These are phyloP conservation scores for Arabidopsis arenosa DNA, from an alignment of 345 rosid species.

Conservation along the genomic window DNA sequence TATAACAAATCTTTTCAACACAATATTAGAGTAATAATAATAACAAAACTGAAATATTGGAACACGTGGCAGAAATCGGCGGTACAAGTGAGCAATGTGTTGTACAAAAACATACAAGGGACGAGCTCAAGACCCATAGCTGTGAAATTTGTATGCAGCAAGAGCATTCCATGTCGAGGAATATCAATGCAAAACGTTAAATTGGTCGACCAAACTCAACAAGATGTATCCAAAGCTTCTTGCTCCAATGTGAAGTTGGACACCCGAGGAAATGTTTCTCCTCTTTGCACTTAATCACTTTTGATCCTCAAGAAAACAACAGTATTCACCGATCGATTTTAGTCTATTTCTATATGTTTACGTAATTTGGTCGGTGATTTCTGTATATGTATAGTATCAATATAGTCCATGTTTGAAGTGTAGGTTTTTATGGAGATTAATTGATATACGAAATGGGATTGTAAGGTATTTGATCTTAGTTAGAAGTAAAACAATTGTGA, in stretches of 20 bases:
- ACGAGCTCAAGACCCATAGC: slow-evolving; percentile 74
- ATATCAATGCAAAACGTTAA: slow-evolving; percentile 60
- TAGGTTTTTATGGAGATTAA: slow-evolving; percentile 5
- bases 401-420: slow-evolving; percentile 13
- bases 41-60: neutral
- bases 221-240: slow-evolving; percentile 56
- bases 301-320: neutral
- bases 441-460: slow-evolving; percentile 2
- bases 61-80: slow-evolving; percentile 61
- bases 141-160: slow-evolving; percentile 68
- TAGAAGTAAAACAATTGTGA: neutral
- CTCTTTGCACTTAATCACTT: slow-evolving; percentile 52
- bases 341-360: slow-evolving; percentile 6
- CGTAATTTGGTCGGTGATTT: slow-evolving; percentile 2
- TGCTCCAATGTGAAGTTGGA: slow-evolving; percentile 58
- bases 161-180: slow-evolving; percentile 58
- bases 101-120: slow-evolving; percentile 74
- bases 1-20: neutral
- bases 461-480: neutral
- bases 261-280: slow-evolving; percentile 51
- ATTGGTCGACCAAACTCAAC: slow-evolving; percentile 32
- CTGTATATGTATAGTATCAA: slow-evolving; percentile 21
- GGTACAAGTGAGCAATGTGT: slow-evolving; percentile 71
- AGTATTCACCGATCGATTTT: neutral
- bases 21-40: neutral